Percentiles rank a stretch among this genome's conserved stretches.
These are phyloP conservation scores for Ceratocystis alfenasii DNA, from an alignment of 2,329 filamentous ascomycete species.

Conservation along the genomic window DNA sequence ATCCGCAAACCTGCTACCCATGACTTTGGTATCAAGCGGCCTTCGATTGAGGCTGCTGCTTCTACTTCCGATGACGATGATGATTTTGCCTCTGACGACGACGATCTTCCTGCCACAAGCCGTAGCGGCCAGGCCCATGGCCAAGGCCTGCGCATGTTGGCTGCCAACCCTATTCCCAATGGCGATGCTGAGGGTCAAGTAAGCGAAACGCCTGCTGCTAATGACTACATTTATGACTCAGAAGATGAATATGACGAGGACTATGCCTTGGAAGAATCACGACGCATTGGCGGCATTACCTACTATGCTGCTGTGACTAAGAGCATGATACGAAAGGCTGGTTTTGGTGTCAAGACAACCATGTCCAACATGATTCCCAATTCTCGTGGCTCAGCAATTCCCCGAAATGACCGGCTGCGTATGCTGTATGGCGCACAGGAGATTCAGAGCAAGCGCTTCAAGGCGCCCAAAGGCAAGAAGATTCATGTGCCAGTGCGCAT, in stretches of 20 bases:
- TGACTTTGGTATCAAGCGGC: constrained; percentile 79
- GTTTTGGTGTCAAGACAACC: constrained; percentile 8
- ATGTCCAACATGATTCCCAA: constrained; percentile 37
- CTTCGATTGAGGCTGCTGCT: constrained; percentile 45
- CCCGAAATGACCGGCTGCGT: constrained; percentile 42
- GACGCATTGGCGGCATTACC: constrained; percentile 60
- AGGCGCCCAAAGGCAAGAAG: constrained; percentile 70
- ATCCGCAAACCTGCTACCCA: constrained; percentile 86
- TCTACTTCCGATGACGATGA: constrained; percentile 67
- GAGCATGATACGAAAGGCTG: constrained; percentile 18
- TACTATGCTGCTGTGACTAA: constrained; percentile 49
- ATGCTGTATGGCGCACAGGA: constrained; percentile 44
- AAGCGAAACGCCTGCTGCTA: constrained; percentile 43
- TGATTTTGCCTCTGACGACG: constrained; percentile 56
- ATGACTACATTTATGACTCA: constrained; percentile 81
- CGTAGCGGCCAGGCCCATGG: neutral
- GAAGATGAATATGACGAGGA: constrained; percentile 62
- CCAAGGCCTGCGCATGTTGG: neutral
- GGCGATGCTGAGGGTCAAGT: constrained; percentile 75
- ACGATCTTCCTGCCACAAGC: constrained; percentile 28
- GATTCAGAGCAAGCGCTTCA: constrained; percentile 50
- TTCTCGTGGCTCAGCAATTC: constrained; percentile 45
- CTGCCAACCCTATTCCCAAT: constrained; percentile 30
- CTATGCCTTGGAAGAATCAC: constrained; percentile 66
- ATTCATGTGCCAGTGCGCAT: constrained; percentile 94